phyloP scores from a whole-genome alignment of 1,284 basidiomycete genomes.

The Microbotryum silenes-acaulis region DNA sequence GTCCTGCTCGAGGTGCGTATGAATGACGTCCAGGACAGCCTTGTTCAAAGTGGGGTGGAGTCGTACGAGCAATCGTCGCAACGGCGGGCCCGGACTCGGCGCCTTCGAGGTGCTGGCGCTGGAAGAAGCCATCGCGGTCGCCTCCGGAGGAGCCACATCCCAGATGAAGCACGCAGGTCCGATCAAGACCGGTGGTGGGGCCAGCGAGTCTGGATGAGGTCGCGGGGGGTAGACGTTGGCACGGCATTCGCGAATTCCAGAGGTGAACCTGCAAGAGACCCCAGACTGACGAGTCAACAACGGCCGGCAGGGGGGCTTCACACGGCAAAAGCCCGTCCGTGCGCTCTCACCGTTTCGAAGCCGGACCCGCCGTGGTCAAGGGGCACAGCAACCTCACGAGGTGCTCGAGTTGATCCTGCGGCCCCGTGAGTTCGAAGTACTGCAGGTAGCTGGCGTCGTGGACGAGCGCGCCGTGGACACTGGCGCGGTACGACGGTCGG shows the following conservation, averaged over 20 bases:
- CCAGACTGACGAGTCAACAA: constrained; percentile 4
- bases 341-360: constrained; percentile 6
- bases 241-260: constrained; percentile 41
- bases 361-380: constrained; percentile 4
- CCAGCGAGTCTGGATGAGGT: constrained; percentile 8
- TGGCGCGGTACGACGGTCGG: constrained; percentile 76
- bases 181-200: constrained; percentile 46
- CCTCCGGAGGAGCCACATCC: constrained; percentile 40
- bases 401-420: constrained; percentile 49
- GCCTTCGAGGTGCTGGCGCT: constrained; percentile 23
- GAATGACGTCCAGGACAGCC: constrained; percentile 43
- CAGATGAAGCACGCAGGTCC: constrained; percentile 67
- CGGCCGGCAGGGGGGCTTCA: not conserved
- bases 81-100: not conserved
- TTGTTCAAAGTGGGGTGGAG: constrained; percentile 64
- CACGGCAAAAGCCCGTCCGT: not conserved
- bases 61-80: constrained; percentile 60
- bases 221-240: constrained; percentile 36
- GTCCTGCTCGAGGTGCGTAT: constrained; percentile 44
- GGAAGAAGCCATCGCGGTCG: constrained; percentile 31
- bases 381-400: constrained; percentile 39
- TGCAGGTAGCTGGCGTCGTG: constrained; percentile 80
- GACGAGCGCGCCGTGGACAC: constrained; percentile 68
- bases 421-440: constrained; percentile 63
- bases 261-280: constrained; percentile 51